Evolutionary conservation across 441 rosid species (phyloP), one percentile per base, ranked within the genome.

Genomic region (Corymbia calophylla): DNA sequence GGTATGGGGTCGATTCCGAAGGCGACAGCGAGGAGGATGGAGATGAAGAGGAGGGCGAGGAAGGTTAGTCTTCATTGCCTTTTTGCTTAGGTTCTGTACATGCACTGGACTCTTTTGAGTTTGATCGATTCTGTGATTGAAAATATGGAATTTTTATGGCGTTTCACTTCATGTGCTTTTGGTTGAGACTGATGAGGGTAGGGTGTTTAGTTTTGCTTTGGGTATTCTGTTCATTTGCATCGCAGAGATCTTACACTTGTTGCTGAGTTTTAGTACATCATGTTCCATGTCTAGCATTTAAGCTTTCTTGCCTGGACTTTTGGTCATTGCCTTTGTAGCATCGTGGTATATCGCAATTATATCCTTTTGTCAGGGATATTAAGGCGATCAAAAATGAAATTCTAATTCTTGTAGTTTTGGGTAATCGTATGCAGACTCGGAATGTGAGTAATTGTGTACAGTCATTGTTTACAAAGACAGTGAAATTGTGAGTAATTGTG

Each of bases 1-100:
- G 97, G 90, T 98, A 97, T 32, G 99, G 99, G 84, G 96, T 90
- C 49, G 95, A 94, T 64, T 55, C 88, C 56, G 90, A 91, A 18
- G 95, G 73, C 31, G 91, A 90, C 21, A 88, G 56, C 7, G 96
- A 93, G 5, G 94, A 93, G 3, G 95, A 94, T 4, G 96, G 92
- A 0, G 95, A 93, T 11, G 94, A 91, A 54, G 91, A 68, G 51
- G 93, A 84, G 48, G 93, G 68, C 9, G 91, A 31, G n/a, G 95
- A 94, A 94, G 99, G 98, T 96, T 94, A 94, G 96, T 91, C 82
- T 17, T 91, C 88, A 39, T 2, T 54, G 31, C 49, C 84, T 77
- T 44, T 23, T 77, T 77, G 84, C 47, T 53, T 86, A 86, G 56
- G 60, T 86, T 23, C 84, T 77, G 53, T 44, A 12, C 51, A 7